phyloP scores from a whole-genome alignment of 176 grass and related monocot species.

The Paspalum vaginatum region DNA sequence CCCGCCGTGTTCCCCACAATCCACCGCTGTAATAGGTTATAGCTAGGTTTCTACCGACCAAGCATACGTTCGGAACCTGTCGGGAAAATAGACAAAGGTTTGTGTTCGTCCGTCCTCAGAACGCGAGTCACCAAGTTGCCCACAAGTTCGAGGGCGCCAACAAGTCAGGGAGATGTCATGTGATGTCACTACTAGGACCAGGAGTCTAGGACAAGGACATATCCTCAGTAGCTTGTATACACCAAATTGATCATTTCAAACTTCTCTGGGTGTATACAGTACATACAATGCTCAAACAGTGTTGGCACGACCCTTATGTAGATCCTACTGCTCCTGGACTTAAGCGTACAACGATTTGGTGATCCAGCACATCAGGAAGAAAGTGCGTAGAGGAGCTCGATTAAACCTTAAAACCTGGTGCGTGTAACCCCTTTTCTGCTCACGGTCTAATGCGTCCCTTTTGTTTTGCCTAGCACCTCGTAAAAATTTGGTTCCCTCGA shows the following conservation, averaged over 20 bases:
- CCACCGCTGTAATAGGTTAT: background rate
- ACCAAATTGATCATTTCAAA: too few species aligned
- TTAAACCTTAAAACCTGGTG: background rate
- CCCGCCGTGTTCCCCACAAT: background rate
- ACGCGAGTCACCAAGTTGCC: background rate
- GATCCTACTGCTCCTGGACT: too few species aligned
- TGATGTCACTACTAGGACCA: too few species aligned
- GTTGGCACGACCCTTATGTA: too few species aligned
- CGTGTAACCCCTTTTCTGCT: background rate
- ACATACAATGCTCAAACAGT: too few species aligned
- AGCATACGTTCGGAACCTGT: conserved; percentile 11
- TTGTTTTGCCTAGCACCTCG: background rate
- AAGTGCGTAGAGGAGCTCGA: background rate
- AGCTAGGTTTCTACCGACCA: background rate
- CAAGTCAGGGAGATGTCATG: background rate
- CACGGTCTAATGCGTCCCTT: background rate
- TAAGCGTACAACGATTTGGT: background rate
- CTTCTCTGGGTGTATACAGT: too few species aligned
- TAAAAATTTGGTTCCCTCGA: background rate
- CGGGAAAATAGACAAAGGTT: background rate
- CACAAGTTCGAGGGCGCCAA: background rate
- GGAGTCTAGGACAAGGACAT: background rate
- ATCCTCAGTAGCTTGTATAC: too few species aligned
- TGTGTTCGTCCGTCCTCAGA: background rate
- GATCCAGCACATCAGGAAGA: background rate